A percentile compares a stretch with the other conserved stretches of the same genome.
These are phyloP conservation scores for Lichtheimia ramosa DNA, from an alignment of 371 early-diverging fungal genomes.

Conservation along the genomic window DNA sequence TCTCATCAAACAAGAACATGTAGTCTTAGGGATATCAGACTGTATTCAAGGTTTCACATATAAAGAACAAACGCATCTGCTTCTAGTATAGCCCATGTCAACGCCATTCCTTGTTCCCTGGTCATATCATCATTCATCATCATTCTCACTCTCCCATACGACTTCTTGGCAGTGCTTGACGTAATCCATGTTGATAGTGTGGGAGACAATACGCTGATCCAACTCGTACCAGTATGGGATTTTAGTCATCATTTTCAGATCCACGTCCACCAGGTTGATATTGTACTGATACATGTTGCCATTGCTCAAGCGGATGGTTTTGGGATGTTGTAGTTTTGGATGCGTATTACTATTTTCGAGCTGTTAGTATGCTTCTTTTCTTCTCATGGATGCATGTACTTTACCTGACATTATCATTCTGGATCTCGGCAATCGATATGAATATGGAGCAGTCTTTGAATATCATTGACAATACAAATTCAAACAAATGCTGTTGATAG, in stretches of 20 bases:
- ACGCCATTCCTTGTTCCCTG: no score
- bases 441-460: constrained; percentile 65
- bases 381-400: background rate
- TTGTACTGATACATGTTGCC: constrained; percentile 18
- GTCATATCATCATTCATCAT: no score
- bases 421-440: constrained; percentile 17
- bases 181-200: constrained; percentile 18
- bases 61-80: no score
- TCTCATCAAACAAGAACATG: no score
- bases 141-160: background rate
- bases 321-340: background rate
- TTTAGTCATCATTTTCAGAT: constrained; percentile 47
- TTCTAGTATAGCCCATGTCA: no score
- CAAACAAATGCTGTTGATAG: constrained; percentile 31
- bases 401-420: background rate
- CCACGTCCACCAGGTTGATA: constrained; percentile 52
- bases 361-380: background rate
- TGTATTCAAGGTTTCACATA: no score
- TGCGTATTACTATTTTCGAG: background rate
- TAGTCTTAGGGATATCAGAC: no score
- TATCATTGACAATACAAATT: constrained; percentile 58
- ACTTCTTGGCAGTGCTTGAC: background rate
- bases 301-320: background rate
- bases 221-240: constrained; percentile 47
- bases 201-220: constrained; percentile 47